Evolutionary conservation across 352 stramenopile genomes (phyloP), one percentile per base, ranked within the genome.

Genomic region (Phytophthora idaei): DNA sequence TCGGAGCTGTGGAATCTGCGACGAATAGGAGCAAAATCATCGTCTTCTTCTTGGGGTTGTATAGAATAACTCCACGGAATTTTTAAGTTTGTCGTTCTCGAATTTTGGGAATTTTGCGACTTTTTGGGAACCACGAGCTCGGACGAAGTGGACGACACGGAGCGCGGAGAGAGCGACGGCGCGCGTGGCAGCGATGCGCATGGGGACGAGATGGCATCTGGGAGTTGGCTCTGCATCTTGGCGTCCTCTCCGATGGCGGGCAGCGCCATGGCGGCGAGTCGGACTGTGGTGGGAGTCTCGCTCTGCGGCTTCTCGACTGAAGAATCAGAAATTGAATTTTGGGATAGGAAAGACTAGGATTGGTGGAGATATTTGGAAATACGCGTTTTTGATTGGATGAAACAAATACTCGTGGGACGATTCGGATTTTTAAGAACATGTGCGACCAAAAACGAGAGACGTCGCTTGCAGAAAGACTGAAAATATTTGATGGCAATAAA

Each of bases 1-100:
- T 90, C 82, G 1, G 78, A 87, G 64, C 82, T 90, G 58, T 89
- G 67, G 61, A 90, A 88, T 32, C 82, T 68, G 1, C 80, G 72
- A 7, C 82, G 76, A 29, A 77, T 65, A 2, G 74, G 66, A 48
- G 66, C 28, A 17, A 65, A 42, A 12, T 71, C 46, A 25, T 61
- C 55, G 3, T 72, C 52, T n/a, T 67, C 31, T 8, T 59, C 10
- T 14, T 61, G 32, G 5, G 37, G 28, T 0, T 36, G 51, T 51
- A 55, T 45, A 5, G 44, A 47, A 46, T 56, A 65, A 17, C 37
- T 55, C 59, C 55, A 74, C 2, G 4, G 8, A 32, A n/a, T 46
- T 57, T 60, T 53, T 29, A n/a, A 52, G 47, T 54, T 62, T 45
- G 11, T 3, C 3, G 31, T 49, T 48, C 31, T 12, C n/a, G 21